Evolutionary conservation across 176 grass and related monocot genomes (phyloP), one percentile per base, ranked within the genome.

Genomic region (Triticum timopheevii): DNA sequence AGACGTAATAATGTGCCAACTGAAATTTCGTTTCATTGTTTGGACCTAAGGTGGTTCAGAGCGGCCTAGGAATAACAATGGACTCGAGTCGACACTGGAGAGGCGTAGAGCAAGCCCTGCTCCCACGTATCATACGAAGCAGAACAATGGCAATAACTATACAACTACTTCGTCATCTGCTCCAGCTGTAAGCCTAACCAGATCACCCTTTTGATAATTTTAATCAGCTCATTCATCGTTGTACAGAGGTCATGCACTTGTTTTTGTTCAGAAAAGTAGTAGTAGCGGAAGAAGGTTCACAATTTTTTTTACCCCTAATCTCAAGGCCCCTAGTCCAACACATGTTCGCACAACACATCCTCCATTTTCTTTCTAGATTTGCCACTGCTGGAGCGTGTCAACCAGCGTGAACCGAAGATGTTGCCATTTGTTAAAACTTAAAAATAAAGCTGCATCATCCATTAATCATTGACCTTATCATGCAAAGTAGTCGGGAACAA

Each of bases 41-140:
- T 90, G 50, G 80, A 83, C 10, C n/a, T 40, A 34, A 90, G 88
- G 78, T 90, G 79, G 80, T 42, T 83, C 79, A 78, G 84, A 90
- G 88, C 68, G 79, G 44, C 24, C n/a, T 83, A 73, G 30, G 73
- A 82, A 81, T 61, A 81, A 52, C 8, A 83, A 83, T 42, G 24
- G 66, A 13, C 28, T 86, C 8, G 88, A 90, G 19, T 33, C 79
- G 23, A 77, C 72, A 70, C 42, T 79, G 65, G 88, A 90, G 63
- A 90, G 82, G 79, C 79, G 31, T 35, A 82, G 80, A 94, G 34
- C 75, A 47, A 89, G 83, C 78, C 81, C 86, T 65, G 90, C 85
- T 56, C 86, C 75, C 56, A 40, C 77, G 44, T 92, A 80, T 80
- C 35, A 63, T 38, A 84, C 71, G 74, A 77, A 77, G 10, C 74